phyloP scores from a whole-genome alignment of 2,329 filamentous ascomycete genomes.

The Colletotrichum scovillei region DNA sequence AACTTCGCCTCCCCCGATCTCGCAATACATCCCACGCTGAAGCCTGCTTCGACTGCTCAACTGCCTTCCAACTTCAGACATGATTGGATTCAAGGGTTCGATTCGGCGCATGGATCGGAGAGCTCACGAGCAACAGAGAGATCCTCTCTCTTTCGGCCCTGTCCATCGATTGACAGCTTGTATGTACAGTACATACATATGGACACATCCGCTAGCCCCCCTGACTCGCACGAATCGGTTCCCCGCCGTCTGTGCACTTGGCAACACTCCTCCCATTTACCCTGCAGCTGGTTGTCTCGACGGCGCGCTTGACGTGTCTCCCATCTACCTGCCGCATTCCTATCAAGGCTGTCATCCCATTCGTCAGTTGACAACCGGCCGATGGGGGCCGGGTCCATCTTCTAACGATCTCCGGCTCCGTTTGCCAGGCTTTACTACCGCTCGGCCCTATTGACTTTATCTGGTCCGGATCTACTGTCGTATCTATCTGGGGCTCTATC shows the following conservation, averaged over 20 bases:
- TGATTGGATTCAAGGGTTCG: conserved; percentile 2
- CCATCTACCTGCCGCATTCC: conserved; percentile 27
- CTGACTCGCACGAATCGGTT: conserved; percentile 25
- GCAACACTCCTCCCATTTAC: conserved; percentile 16
- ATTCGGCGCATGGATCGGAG: conserved; percentile 11
- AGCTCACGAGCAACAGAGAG: neutral
- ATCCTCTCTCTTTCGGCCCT: neutral
- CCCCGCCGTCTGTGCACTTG: conserved; percentile 12
- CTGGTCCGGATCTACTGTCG: conserved; percentile 10
- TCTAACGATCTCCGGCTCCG: conserved; percentile 6
- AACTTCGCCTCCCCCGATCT: neutral
- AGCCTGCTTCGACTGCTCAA: neutral
- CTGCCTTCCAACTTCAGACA: neutral
- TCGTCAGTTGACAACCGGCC: conserved; percentile 10
- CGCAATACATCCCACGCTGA: conserved; percentile 5
- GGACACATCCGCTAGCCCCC: neutral
- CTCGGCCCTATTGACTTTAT: conserved; percentile 19
- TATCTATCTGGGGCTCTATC: neutral
- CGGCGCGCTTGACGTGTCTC: conserved; percentile 25
- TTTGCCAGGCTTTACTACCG: neutral
- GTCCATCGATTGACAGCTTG: conserved; percentile 13
- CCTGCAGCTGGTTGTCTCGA: conserved; percentile 1
- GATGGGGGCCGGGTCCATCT: neutral
- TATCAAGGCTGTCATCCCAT: conserved; percentile 8
- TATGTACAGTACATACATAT: neutral